phyloP scores from a whole-genome alignment of 371 early-diverging fungal genomes.

The Syncephalastrum sp. region DNA sequence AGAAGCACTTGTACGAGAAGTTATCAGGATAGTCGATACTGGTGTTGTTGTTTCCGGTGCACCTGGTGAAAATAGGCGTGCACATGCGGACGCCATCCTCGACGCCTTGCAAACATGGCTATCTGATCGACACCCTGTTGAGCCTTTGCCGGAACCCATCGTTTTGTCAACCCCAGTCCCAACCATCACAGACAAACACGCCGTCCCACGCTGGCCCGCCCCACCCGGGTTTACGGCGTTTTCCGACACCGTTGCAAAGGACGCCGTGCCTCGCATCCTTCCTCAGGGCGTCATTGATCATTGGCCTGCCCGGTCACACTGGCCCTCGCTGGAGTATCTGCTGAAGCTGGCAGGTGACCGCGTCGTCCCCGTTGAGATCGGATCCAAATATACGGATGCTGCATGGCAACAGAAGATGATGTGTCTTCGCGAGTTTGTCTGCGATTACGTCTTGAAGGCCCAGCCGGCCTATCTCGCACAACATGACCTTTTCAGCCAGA shows the following conservation, averaged over 20 bases:
- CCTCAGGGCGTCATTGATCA: conserved; percentile 51
- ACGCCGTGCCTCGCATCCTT: conserved; percentile 49
- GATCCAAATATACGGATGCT: conserved; percentile 72
- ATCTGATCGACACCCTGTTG: neutral
- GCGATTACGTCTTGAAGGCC: conserved; percentile 35
- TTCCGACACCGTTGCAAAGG: conserved; percentile 15
- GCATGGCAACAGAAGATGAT: conserved; percentile 82
- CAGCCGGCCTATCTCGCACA: conserved; percentile 82
- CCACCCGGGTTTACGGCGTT: conserved; percentile 24
- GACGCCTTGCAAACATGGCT: conserved; percentile 25
- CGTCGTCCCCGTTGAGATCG: conserved; percentile 87
- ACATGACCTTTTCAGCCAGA: conserved; percentile 82
- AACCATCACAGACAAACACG: conserved; percentile 11
- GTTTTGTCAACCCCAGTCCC: neutral
- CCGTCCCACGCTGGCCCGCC: conserved; percentile 15
- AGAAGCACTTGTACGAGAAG: conserved; percentile 21
- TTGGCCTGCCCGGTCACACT: conserved; percentile 75
- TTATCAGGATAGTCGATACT: conserved; percentile 47
- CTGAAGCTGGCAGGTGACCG: conserved; percentile 66
- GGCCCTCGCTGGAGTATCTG: conserved; percentile 67
- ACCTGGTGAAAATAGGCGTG: conserved; percentile 41
- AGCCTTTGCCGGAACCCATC: neutral
- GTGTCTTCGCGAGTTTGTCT: conserved; percentile 72
- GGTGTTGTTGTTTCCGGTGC: conserved; percentile 56
- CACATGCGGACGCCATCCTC: conserved; percentile 31